phyloP scores from a whole-genome alignment of 1,139 yeast species.

The Groenewaldozyma auringiensis region DNA sequence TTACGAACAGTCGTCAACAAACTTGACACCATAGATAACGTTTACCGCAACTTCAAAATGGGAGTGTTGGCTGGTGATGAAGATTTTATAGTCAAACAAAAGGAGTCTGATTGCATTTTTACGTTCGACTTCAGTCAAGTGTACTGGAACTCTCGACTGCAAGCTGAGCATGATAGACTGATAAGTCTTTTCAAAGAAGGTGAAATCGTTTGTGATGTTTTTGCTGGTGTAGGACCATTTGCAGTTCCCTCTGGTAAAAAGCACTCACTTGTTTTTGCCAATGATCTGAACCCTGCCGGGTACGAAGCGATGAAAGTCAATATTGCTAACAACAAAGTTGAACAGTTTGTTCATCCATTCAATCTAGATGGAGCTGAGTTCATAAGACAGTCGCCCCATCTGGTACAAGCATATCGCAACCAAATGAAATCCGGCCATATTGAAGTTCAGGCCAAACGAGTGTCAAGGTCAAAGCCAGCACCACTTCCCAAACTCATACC shows the following conservation, averaged over 20 bases:
- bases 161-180: conserved; percentile 86
- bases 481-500: conserved; percentile 13
- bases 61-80: conserved; percentile 76
- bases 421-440: conserved; percentile 8
- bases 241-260: conserved; percentile 94
- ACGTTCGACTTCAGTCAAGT: conserved; percentile 86
- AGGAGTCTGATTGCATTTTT: conserved; percentile 80
- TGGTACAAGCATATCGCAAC: conserved; percentile 34
- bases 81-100: conserved; percentile 73
- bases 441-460: conserved; percentile 16
- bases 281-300: conserved; percentile 88
- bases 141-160: conserved; percentile 94
- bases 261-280: conserved; percentile 72
- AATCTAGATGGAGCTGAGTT: conserved; percentile 81
- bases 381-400: conserved; percentile 51
- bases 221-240: conserved; percentile 99
- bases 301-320: conserved; percentile 62
- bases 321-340: conserved; percentile 55
- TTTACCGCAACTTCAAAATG: conserved; percentile 89
- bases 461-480: conserved; percentile 22
- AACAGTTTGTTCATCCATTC: conserved; percentile 50
- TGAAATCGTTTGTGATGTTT: conserved; percentile 84
- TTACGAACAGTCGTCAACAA: conserved; percentile 93
- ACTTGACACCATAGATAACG: conserved; percentile 75
- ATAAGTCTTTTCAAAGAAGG: conserved; percentile 48